Base-by-base conservation (phyloP, 1,139 yeast species). In the Lodderomyces theae region DNA sequence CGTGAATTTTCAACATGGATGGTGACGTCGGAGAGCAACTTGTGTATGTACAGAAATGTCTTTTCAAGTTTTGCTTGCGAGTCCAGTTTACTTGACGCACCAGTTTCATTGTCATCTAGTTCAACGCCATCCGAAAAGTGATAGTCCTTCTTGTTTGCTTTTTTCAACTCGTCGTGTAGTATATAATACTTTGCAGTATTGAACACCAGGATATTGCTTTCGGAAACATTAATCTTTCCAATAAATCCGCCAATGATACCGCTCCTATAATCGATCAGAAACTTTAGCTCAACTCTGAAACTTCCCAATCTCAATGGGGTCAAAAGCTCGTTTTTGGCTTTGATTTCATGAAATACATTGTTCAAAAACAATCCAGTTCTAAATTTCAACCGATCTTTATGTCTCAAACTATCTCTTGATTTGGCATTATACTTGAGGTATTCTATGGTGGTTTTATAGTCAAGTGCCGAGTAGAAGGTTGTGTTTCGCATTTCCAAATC, bases 1-100 rank as follows among this genome's bases (percentile, higher is more conserved):
- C 48, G 48, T 11, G 61, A 49, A 42, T 64, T 63, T 37, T 67
- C 72, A 8, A 66, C 43, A 39, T 65, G 63, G 3, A 70, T 26
- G 8, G 70, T 59, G 9, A 63, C 21, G 42, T 49, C 49, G 38
- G 57, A 38, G 3, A 50, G 34, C 5, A 47, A 28, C 1, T 47
- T 34, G 37, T 48, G 44, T 3, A 48, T 13, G 2, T 36, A 26
- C 30, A 30, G 51, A 28, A 31, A 48, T 34, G 35, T 40, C 21
- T 34, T 45, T 42, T 38, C 52, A 5, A 39, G 35, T 15, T 47
- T 37, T n/a, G 33, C 21, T 39, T 40, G 34, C 32, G 37, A 31
- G 9, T 18, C 21, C 12, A 17, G 17, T 3, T 10, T 30, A 6
- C 13, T 22, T 4, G 24, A 16, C 9, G 11, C 35, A 21, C 10